Evolutionary conservation across 805 yeast genomes (phyloP), one percentile per base, ranked within the genome.

Genomic region (Saccharomyces jurei): DNA sequence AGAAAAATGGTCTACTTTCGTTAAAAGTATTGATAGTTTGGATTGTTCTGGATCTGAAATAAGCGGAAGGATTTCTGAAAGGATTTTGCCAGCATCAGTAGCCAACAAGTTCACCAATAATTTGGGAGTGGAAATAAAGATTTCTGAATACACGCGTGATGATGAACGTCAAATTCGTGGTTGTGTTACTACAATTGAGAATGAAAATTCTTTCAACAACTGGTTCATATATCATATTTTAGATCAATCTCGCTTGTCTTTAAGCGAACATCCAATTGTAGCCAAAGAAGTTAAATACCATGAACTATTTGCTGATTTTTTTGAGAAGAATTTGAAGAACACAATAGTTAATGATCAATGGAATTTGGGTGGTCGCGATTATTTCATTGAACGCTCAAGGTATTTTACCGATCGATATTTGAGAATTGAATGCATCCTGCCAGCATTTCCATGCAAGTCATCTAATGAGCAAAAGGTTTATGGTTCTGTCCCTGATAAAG

Each of bases 401-500:
- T 80, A 76, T 62, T 82, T 79, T 62, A 80, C 82, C 26, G 71
- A 76, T 46, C 73, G 81, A 62, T 69, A 72, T 57, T 53, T 74
- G 30, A 74, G 74, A 44, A 73, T 82, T 56, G 82, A 81, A 64
- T 79, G 82, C 13, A 82, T 81, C 8, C 68, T 82, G 51, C 86
- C 86, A 5, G 86, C 86, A 0, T 82, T 82, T 57, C 86, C 86
- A 9, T 81, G 86, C 61, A 82, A 81, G 63, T 79, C 84, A 0
- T 80, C 84, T n/a, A 82, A 82, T 59, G 53, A 63, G 30, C 73
- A 77, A 36, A 82, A 82, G 61, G 86, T 81, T 3, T 70, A 73
- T 41, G 76, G 79, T 5, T 55, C 63, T 21, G 61, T 65, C 48
- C 86, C 86, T 5, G 86, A 82, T 59, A 76, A 75, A 64, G 86